Base-by-base conservation (phyloP, 768 basidiomycete species). In the Tulasnella sp. region DNA sequence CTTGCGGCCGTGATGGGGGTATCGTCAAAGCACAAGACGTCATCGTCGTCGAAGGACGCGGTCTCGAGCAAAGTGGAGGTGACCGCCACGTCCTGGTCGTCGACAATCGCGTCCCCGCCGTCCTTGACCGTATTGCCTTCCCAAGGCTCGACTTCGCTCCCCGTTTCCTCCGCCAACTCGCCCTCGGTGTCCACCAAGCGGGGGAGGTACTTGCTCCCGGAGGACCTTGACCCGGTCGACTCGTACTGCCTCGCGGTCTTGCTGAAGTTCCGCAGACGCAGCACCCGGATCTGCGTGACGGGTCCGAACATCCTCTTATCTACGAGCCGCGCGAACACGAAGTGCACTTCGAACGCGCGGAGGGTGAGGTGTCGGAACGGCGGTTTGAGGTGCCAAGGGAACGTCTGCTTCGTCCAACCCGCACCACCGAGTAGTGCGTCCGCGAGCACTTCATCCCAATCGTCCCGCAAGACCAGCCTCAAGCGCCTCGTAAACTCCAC, bases 281-380 rank as follows among this genome's bases (percentile, higher is more conserved):
- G 44, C 12, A 44, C 47, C 22, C 69, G 69, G 5, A 70, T 35
- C 22, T 70, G 69, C 32, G 47, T 42, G 7, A 70, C 42, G 34
- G 41, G 42, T 8, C 69, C 69, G 12, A 70, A 70, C 69, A 70
- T 70, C n/a, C 47, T n/a, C n/a, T 26, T 34, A 29, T 52, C 41
- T 29, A 70, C 37, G 29, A 70, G 52, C 26, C 12, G 26, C 7
- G 47, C 7, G 35, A 70, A 70, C 26, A 70, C 19, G 52, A 44
- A 52, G 35, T 47, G 44, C 2, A 70, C 69, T 32, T 70, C 42
- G 32, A 32, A 70, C 32, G 47, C 36, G 7, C 42, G 41, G 11
- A 70, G 47, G 8, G 69, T 47, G 9, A 70, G 44, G 19, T 44
- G 19, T 6, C 47, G 19, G 3, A 70, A 19, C 12, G 69, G 69